Base-by-base conservation (phyloP, 495 filamentous ascomycete genomes). In the Aspergillus sclerotiicarbonarius region DNA sequence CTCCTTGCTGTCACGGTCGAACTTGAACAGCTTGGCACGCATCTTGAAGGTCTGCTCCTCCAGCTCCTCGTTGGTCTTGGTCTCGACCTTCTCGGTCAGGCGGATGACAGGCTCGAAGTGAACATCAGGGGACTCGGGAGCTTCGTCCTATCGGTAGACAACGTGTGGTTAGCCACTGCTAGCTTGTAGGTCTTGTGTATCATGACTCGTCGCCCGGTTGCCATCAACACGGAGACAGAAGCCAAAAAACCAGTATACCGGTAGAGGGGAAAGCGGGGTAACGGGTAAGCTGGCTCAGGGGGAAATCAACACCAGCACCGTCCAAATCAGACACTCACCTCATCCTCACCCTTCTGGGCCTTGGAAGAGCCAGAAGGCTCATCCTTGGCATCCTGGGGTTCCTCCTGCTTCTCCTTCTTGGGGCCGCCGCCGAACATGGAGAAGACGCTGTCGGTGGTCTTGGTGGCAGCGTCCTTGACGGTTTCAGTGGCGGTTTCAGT, bases 21-120 rank as follows among this genome's bases (percentile, higher is more conserved):
- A 99, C 79, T 90, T 91, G 87, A 99, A 99, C 54, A 99, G 87
- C 84, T 99, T 99, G 70, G 95, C 95, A 61, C 92, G 89, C 95
- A 98, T 97, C 86, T 97, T 98, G 84, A 98, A 98, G 21, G 82
- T 77, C 79, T 96, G 90, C 80, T 97, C 92, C 80, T 99, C 93
- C 50, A 88, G 85, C 82, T 99, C 95, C 78, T 99, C 95, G 75
- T 97, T 94, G 75, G 94, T 98, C 84, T 96, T 96, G 66, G 85
- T 88, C 69, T 96, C 92, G 52, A 98, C 88, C 79, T 94, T 92
- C 82, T 98, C 90, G 48, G 92, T 96, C 67, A 99, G 82, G 73
- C 82, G 90, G 69, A 95, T 89, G 59, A 98, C 90, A 53, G 94
- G 94, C 80, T 96, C 91, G 78, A 98, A 98, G 77, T 98, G 88